Base-by-base conservation (phyloP, 345 rosid species). In the Odontarrhena argentea region DNA sequence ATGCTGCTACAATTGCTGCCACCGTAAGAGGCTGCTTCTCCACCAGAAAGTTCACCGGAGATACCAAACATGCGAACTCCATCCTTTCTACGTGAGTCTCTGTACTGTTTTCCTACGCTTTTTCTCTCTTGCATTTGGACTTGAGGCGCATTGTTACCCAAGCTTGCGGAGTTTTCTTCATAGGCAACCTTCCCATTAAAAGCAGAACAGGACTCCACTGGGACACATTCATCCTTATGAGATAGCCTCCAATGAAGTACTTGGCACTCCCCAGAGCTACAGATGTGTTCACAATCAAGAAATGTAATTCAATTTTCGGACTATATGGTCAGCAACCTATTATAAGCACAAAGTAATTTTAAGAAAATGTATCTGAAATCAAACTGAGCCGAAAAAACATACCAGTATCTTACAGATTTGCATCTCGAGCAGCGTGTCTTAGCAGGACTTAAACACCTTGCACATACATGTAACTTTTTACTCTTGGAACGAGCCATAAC, bases 261-360 rank as follows among this genome's bases (percentile, higher is more conserved):
- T 77, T 92, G 98, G 71, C 98, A 92, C 83, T 79, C 86, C 36
- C 96, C 96, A 18, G 98, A 92, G 81, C 96, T 91, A 84, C 81
- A 77, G 15, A 61, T 51, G 36, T 61, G 36, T 61, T 3, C 68
- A 61, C 54, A 74, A 30, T 36, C 58, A 60, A 55, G 64, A 45
- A 32, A 15, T 5, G 7, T 38, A 65, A 25, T 50, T 32, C 36
- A 32, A 4, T 32, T 38, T 38, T 38, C 3, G 3, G 11, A 60
- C 43, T 49, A 49, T 36, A 9, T 9, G 13, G 52, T 55, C 57
- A 18, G 14, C 43, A 49, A 41, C 35, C n/a, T 58, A 5, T 42
- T 22, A 9, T 9, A 50, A 49, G 28, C 37, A 7, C n/a, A 61
- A 45, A 64, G 40, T 6, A 3, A 30, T 34, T 32, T 32, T 2